These are phyloP conservation scores for Zhuliangozyma blackwelliae DNA, from an alignment of 1,139 yeast species.

Conservation along the genomic window DNA sequence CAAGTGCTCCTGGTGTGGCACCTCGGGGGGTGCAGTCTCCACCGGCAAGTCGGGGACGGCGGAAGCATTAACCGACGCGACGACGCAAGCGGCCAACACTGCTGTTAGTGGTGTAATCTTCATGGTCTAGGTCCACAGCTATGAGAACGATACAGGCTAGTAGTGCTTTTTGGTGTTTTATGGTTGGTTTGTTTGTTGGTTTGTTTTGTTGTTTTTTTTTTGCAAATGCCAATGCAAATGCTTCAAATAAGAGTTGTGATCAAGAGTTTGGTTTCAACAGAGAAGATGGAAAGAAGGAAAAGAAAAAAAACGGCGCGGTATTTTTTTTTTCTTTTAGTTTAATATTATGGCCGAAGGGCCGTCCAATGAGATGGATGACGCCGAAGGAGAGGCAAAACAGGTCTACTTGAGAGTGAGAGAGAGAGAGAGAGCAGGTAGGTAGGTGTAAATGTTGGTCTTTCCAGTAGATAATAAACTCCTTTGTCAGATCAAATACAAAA, in stretches of 20 bases:
- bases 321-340: background rate
- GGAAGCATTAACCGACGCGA: slow-evolving; percentile 8
- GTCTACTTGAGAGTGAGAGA: no score
- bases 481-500: slow-evolving; percentile 6
- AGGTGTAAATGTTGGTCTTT: slow-evolving; percentile 8
- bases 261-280: no score
- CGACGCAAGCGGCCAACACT: slow-evolving; percentile 6
- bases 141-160: background rate
- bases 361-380: background rate
- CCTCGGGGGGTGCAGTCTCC: slow-evolving; percentile 2
- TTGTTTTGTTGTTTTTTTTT: no score
- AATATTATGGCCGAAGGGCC: no score
- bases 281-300: no score
- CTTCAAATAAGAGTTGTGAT: no score
- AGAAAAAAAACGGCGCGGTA: background rate
- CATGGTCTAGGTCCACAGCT: slow-evolving; percentile 5
- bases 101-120: slow-evolving; percentile 8
- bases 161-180: no score
- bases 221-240: no score
- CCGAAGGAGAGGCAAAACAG: no score
- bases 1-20: slow-evolving; percentile 6
- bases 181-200: no score
- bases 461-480: slow-evolving; percentile 14
- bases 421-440: no score
- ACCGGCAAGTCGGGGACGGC: slow-evolving; percentile 8